These are phyloP conservation scores for Amaranthus tricolor DNA, from an alignment of 179 eudicot genomes.

Conservation along the genomic window DNA sequence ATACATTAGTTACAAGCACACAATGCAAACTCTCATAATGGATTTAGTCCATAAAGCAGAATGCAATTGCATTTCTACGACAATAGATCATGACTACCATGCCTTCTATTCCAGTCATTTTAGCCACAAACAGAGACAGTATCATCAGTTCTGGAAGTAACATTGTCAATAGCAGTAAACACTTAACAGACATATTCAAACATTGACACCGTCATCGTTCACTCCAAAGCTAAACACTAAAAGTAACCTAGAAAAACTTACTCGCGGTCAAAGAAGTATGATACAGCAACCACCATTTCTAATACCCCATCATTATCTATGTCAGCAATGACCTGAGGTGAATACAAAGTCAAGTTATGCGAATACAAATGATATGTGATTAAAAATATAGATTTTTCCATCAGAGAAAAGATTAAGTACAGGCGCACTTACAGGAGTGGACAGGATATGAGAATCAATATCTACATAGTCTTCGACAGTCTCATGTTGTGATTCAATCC, in stretches of 20 bases:
- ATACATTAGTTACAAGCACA: too few relatives aligned
- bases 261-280: slow-evolving; percentile 99
- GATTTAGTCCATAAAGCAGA: background rate
- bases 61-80: background rate
- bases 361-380: background rate
- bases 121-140: background rate
- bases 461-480: slow-evolving; percentile 69
- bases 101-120: background rate
- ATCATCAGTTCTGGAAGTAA: background rate
- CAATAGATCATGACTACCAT: background rate
- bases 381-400: background rate
- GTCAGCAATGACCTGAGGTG: slow-evolving; percentile 87
- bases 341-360: background rate
- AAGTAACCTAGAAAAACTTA: slow-evolving; percentile 42
- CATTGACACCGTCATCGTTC: background rate
- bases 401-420: too few relatives aligned
- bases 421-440: slow-evolving; percentile 80
- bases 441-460: slow-evolving; percentile 78
- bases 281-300: slow-evolving; percentile 97
- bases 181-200: slow-evolving; percentile 1
- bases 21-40: background rate
- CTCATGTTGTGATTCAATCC: slow-evolving; percentile 78
- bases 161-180: background rate
- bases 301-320: slow-evolving; percentile 91
- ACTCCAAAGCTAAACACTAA: slow-evolving; percentile 1